Base-by-base conservation (phyloP, 306 rosid genomes). In the Acacia confusa region DNA sequence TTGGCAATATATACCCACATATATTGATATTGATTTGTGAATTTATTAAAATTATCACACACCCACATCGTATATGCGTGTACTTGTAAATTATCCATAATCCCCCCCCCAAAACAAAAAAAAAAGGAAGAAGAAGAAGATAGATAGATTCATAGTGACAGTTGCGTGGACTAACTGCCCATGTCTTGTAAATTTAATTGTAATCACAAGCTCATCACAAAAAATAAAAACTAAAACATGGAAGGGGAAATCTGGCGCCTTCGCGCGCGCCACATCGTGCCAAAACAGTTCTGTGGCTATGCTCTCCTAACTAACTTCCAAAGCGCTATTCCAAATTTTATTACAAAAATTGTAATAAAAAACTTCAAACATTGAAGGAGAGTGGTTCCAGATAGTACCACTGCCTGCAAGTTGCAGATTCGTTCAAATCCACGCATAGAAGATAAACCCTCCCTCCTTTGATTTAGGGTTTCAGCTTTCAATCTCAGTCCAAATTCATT, bases 391-490 rank as follows among this genome's bases (percentile, higher is more conserved):
- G 58, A 15, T 72, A 13, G 71, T 2, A 8, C 4, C 52, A 34
- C 55, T 25, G 2, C 74, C 15, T 48, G 43, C 57, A 36, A 57
- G 61, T 43, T 43, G 64, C 32, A 15, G 8, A 36, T 19, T 61
- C 47, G 65, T n/a, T 72, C 36, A 17, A 24, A 69, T 19, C 40
- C n/a, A 41, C 4, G 8, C 53, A 69, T n/a, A 6, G 10, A 24
- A 60, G 60, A 78, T 84, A 82, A 28, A n/a, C 74, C 70, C 69
- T 22, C 75, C 28, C 78, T 60, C 70, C 75, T 47, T 74, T 64
- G 48, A 34, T 28, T 73, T 85, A 86, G 87, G 88, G 88, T 86
- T 84, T 70, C 82, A 11, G 1, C 10, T 45, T 38, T 24, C 25
- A 17, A 53, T 70, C 28, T 47, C 15, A 32, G n/a, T 47, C 80